phyloP scores from a whole-genome alignment of 2,329 filamentous ascomycete species.

The Coniochaeta ligniaria region DNA sequence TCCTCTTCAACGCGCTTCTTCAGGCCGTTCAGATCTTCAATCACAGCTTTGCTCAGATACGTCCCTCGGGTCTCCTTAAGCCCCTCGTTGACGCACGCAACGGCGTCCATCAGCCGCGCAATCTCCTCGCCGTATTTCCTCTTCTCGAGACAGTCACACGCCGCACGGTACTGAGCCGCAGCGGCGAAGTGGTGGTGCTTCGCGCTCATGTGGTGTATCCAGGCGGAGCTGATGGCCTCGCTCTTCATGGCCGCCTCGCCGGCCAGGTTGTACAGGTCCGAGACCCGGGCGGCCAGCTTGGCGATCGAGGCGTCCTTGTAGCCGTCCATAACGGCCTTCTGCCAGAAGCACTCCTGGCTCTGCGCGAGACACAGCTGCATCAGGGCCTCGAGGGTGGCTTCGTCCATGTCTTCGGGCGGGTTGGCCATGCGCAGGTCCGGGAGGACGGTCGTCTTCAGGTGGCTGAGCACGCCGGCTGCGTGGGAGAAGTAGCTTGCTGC shows the following conservation, averaged over 20 bases:
- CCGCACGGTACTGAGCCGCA: conserved; percentile 86
- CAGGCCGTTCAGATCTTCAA: conserved; percentile 74
- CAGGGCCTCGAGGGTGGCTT: conserved; percentile 75
- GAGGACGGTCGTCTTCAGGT: conserved; percentile 70
- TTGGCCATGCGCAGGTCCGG: conserved; percentile 74
- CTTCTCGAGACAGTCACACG: conserved; percentile 88
- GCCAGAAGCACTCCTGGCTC: conserved; percentile 96
- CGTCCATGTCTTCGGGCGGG: conserved; percentile 94
- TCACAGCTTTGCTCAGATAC: conserved; percentile 74
- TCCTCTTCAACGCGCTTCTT: conserved; percentile 81
- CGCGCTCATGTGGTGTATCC: conserved; percentile 96
- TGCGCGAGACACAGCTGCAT: conserved; percentile 82
- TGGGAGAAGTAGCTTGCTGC: conserved; percentile 88
- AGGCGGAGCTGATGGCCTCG: conserved; percentile 82
- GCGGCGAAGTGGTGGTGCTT: conserved; percentile 97
- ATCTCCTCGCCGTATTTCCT: conserved; percentile 93
- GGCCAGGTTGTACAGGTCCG: conserved; percentile 80
- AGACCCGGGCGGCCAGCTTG: conserved; percentile 81
- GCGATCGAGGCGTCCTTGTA: conserved; percentile 90
- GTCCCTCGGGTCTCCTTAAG: conserved; percentile 68
- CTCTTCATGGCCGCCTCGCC: conserved; percentile 84
- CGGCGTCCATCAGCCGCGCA: conserved; percentile 73
- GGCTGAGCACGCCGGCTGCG: conserved; percentile 73
- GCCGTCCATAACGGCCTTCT: conserved; percentile 89
- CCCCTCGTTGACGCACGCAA: conserved; percentile 77